Conservation (phyloP, 2,329 filamentous ascomycete species). For the Aspergillus pseudonomiae region DNA sequence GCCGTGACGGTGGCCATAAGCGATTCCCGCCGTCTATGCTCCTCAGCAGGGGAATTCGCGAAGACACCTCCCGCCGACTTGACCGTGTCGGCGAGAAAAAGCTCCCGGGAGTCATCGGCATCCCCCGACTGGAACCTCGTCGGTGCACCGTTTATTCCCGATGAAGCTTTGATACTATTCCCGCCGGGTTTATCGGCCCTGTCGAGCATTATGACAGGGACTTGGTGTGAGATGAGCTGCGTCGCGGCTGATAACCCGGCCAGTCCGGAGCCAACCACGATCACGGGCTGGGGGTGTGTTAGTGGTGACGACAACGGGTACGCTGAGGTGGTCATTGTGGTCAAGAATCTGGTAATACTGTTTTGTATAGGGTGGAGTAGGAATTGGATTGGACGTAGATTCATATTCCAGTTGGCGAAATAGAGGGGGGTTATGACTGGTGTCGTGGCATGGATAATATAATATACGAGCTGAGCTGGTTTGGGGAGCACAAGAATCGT, state of each 20-base stretch:
- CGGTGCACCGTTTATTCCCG: constrained; percentile 65
- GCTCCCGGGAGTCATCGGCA: constrained; percentile 31
- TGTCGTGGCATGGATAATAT: neutral
- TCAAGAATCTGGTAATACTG: neutral
- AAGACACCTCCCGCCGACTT: constrained; percentile 55
- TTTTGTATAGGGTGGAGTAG: neutral
- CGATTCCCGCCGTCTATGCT: constrained; percentile 36
- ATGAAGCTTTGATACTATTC: constrained; percentile 69
- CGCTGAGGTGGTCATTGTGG: neutral
- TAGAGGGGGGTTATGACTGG: neutral
- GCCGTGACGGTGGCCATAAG: constrained; percentile 55
- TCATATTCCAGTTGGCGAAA: neutral
- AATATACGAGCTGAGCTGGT: neutral
- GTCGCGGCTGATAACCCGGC: constrained; percentile 64
- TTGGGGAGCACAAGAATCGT: neutral
- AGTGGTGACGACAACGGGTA: neutral
- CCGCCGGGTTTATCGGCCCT: constrained; percentile 63
- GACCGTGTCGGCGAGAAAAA: constrained; percentile 61
- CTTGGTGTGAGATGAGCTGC: constrained; percentile 56
- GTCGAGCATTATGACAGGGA: constrained; percentile 62
- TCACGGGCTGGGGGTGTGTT: constrained; percentile 39
- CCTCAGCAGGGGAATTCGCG: constrained; percentile 33
- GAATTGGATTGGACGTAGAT: neutral
- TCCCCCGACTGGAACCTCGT: constrained; percentile 57
- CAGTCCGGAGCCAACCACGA: constrained; percentile 67